These are phyloP conservation scores for Tolypocladium amazonense DNA, from an alignment of 2,329 filamentous ascomycete species.

Conservation along the genomic window DNA sequence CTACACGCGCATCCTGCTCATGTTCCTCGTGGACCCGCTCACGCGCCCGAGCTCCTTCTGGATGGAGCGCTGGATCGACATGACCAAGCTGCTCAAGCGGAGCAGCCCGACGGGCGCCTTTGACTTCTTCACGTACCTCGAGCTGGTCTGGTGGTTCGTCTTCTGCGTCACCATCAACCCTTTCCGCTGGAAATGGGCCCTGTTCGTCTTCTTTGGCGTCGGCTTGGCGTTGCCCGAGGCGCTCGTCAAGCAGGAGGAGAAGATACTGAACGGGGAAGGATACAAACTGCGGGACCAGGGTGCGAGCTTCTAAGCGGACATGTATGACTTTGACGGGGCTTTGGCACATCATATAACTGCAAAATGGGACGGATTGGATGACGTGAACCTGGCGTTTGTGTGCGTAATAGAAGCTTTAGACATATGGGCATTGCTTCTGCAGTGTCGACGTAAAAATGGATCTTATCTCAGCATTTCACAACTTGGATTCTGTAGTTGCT, in stretches of 20 bases:
- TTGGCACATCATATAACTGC: neutral
- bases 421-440: no score
- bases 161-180: slow-evolving; percentile 74
- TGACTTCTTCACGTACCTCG: slow-evolving; percentile 83
- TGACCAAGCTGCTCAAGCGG: slow-evolving; percentile 62
- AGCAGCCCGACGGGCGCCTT: slow-evolving; percentile 65
- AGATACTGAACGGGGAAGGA: slow-evolving; percentile 42
- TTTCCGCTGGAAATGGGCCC: slow-evolving; percentile 82
- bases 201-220: slow-evolving; percentile 72
- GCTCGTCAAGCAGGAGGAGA: slow-evolving; percentile 57
- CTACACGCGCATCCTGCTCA: slow-evolving; percentile 74
- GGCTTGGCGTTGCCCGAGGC: slow-evolving; percentile 54
- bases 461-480: no score
- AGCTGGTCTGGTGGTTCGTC: slow-evolving; percentile 75
- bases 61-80: slow-evolving; percentile 83
- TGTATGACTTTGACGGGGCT: neutral
- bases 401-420: neutral
- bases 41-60: slow-evolving; percentile 59
- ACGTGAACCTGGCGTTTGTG: neutral
- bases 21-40: slow-evolving; percentile 74
- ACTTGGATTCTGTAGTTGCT: no score
- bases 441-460: no score
- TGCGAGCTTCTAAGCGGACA: slow-evolving; percentile 6
- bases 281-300: slow-evolving; percentile 11
- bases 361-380: neutral